Evolutionary conservation across 139 green algal species (phyloP), one percentile per base, ranked within the genome.

Genomic region (Chloropicon primus): DNA sequence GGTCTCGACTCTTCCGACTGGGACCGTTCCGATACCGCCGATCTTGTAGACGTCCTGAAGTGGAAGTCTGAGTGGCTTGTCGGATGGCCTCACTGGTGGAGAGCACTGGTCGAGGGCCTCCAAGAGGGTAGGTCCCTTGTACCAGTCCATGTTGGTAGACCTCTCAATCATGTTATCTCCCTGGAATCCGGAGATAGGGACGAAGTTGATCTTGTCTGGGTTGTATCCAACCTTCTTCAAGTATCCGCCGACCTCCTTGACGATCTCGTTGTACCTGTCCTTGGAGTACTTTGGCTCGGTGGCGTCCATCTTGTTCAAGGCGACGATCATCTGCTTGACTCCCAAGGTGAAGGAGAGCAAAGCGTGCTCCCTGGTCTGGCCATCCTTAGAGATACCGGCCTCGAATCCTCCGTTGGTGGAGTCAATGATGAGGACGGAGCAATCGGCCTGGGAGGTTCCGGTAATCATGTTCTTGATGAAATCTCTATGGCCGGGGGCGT

Each of bases 401-500:
- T 86, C 81, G 24, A 86, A 86, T 76, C 76, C 76, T 76, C 76
- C 87, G 74, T 88, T 86, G 28, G 91, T 92, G 71, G 88, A 91
- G 78, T 96, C 91, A 73, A 96, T 97, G 84, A 96, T 94, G 28
- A 96, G 90, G 82, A 97, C 88, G 78, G 89, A 91, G 86, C 95
- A 89, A 82, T 95, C 90, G 75, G 93, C 94, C 92, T 98, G 94
- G 79, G 88, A 88, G 81, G 94, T 92, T 79, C 94, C 95, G 76
- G 95, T 97, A 87, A 99, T 99, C 95, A 99, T 99, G 91, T 99
- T 99, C 94, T 99, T 99, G 88, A 98, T 98, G 90, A 99, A 99
- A 86, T 99, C 95, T 71, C 95, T 84, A 87, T 98, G 94, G 80
- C 94, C 91, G 25, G 85, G 85, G 27, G 85, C 83, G 74, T 89